These are phyloP conservation scores for Cyclostephanos tholiformis DNA, from an alignment of 108 stramenopile genomes.

Conservation along the genomic window DNA sequence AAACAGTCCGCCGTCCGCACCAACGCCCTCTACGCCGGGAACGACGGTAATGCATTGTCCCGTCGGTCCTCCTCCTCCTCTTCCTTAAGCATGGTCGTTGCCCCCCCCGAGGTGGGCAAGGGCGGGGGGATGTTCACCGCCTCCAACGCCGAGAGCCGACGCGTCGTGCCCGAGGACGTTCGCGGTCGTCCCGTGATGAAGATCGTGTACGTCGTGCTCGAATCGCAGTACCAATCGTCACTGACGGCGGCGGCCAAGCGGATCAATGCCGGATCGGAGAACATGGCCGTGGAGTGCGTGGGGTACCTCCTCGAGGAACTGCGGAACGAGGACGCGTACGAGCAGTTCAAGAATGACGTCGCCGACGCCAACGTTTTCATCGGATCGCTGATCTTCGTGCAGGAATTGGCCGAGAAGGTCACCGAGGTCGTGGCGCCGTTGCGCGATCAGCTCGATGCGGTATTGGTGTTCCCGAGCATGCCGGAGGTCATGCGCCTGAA, in stretches of 20 bases:
- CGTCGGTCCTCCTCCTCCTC: slow-evolving; percentile 43
- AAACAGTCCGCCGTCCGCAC: slow-evolving; percentile 47
- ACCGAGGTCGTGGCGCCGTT: slow-evolving; percentile 87
- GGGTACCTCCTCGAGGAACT: slow-evolving; percentile 96
- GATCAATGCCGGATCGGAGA: slow-evolving; percentile 92
- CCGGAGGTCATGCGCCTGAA: slow-evolving; percentile 98
- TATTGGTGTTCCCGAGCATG: slow-evolving; percentile 95
- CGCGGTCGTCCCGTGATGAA: slow-evolving; percentile 82
- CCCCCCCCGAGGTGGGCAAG: slow-evolving; percentile 58
- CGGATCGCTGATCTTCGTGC: slow-evolving; percentile 96
- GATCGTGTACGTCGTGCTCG: slow-evolving; percentile 97
- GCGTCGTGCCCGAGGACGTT: slow-evolving; percentile 84
- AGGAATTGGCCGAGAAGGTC: slow-evolving; percentile 97
- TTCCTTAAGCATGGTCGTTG: slow-evolving; percentile 70
- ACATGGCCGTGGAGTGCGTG: slow-evolving; percentile 96
- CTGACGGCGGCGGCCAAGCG: slow-evolving; percentile 94
- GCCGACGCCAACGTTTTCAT: slow-evolving; percentile 94
- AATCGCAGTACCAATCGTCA: slow-evolving; percentile 95
- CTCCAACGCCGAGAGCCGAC: slow-evolving; percentile 87
- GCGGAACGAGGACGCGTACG: slow-evolving; percentile 85
- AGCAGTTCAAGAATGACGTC: slow-evolving; percentile 93
- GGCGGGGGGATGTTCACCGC: slow-evolving; percentile 86
- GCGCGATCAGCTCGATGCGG: slow-evolving; percentile 90
- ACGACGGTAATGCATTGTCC: slow-evolving; percentile 12
- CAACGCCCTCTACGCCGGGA: slow-evolving; percentile 47